A percentile compares a stretch with the other conserved stretches of the same genome.
phyloP scores from a whole-genome alignment of 2,329 filamentous ascomycete genomes.

The Akanthomyces lecanii region DNA sequence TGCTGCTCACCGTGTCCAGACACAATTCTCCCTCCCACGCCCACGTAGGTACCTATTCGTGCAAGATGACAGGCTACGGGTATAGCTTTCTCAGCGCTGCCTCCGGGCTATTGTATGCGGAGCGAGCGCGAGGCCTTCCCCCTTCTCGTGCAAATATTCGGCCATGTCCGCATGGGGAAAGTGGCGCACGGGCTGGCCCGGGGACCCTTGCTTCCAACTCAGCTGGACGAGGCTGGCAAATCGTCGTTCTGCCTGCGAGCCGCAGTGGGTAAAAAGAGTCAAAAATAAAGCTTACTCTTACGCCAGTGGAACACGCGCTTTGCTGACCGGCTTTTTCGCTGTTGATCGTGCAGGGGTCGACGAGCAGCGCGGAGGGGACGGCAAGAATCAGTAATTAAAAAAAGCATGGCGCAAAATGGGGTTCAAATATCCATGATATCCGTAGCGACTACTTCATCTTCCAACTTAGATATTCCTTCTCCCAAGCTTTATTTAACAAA shows the following conservation, averaged over 20 bases:
- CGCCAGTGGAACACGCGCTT: not conserved
- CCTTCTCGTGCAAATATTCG: not conserved
- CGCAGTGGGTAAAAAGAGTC: not conserved
- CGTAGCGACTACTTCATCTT: too few relatives aligned
- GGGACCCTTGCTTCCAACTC: not conserved
- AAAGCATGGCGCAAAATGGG: not conserved
- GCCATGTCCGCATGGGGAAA: not conserved
- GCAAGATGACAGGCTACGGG: too few relatives aligned
- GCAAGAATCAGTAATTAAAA: not conserved
- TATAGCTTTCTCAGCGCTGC: too few relatives aligned
- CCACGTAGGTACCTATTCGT: too few relatives aligned
- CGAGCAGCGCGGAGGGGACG: not conserved
- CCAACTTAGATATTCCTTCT: not conserved
- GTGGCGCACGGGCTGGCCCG: not conserved
- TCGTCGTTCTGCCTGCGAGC: not conserved
- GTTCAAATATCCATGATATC: not conserved
- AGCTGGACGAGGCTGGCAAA: not conserved
- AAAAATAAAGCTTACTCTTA: not conserved
- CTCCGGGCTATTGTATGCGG: too few relatives aligned
- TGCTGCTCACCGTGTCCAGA: too few relatives aligned
- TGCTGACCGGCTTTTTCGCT: not conserved
- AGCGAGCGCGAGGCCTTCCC: too few relatives aligned
- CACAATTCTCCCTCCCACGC: too few relatives aligned
- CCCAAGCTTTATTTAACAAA: not conserved
- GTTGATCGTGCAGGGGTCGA: not conserved